Evolutionary conservation across 208 protist species (phyloP), one percentile per base, ranked within the genome.

Genomic region (Entamoeba dispar): DNA sequence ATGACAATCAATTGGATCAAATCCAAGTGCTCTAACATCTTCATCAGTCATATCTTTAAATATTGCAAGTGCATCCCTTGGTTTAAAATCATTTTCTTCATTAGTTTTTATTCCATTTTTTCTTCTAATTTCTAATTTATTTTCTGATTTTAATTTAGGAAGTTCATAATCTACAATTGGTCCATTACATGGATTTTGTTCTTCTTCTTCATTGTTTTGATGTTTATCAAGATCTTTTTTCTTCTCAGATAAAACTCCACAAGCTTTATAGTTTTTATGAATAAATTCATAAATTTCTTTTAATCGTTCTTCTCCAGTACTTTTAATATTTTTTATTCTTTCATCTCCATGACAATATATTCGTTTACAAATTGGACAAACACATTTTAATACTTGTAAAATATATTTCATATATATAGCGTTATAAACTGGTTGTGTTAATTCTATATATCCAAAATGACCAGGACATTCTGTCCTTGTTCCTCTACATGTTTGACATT

Each of bases 371-470:
- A 98, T 99, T 93, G 97, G 95, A 95, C 98, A 99, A 10, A 99
- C 97, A 94, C 97, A 99, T 91, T 97, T 96, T 34, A 99, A 95
- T 7, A 98, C 95, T 91, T 98, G 97, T 57, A 98, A 73, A 31
- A 98, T 96, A n/a, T 97, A 95, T 31, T 97, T 96, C 49, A 99
- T 95, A 92, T 98, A 98, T 43, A 97, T 97, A 92, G 98, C 96
- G 95, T 99, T 98, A 95, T 98, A 99, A 50, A 99, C 96, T 12
- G 98, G 98, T 95, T 98, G 96, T 8, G 96, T 97, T 7, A 99
- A 97, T 57, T 98, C 97, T 17, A 99, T 95, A 95, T 99, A 97
- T n/a, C 98, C 98, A 95, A 99, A 99, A 95, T 99, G 98, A 14
- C 98, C 98, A 4, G 98, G 98, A 94, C 97, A 98, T 27, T 95